Conservation (phyloP, 2,329 filamentous ascomycete genomes). For the Cladorrhinum sp. region DNA sequence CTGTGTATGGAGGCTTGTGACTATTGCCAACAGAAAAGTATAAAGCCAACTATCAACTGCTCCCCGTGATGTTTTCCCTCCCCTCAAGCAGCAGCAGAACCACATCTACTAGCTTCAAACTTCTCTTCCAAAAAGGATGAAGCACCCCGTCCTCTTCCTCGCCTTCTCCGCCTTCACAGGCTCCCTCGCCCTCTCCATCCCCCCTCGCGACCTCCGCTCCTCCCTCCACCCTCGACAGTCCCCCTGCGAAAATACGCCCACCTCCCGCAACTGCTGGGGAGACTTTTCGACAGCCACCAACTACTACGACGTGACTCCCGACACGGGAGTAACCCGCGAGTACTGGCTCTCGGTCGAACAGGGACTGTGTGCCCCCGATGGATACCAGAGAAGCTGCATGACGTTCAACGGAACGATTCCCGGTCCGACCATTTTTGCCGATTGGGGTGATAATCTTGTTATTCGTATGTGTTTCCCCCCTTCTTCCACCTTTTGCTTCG, state of each 20-base stretch:
- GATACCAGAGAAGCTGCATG: conserved; percentile 26
- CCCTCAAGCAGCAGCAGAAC: not conserved
- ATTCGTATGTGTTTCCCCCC: conserved; percentile 20
- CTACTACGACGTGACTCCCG: conserved; percentile 31
- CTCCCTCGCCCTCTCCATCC: conserved; percentile 16
- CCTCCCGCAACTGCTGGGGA: conserved; percentile 32
- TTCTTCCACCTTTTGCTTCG: no score
- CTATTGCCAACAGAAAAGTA: not conserved
- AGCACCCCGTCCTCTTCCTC: conserved; percentile 9
- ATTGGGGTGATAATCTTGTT: conserved; percentile 38
- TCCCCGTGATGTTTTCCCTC: not conserved
- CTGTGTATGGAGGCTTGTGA: no score
- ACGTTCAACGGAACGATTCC: conserved; percentile 35
- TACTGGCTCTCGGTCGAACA: conserved; percentile 27
- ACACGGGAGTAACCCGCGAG: conserved; percentile 24
- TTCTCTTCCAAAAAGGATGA: conserved; percentile 14
- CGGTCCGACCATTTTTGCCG: conserved; percentile 32
- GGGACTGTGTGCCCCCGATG: conserved; percentile 26
- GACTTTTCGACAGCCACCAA: conserved; percentile 33
- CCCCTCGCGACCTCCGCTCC: not conserved
- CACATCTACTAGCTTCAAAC: not conserved
- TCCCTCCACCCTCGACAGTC: conserved; percentile 17
- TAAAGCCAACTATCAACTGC: not conserved
- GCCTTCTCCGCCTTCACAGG: conserved; percentile 8
- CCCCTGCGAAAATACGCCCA: conserved; percentile 27